A percentile compares a stretch with the other conserved stretches of the same genome.
Evolutionary conservation across 2,329 filamentous ascomycete species (phyloP).

Genomic region (Apiospora sp.): DNA sequence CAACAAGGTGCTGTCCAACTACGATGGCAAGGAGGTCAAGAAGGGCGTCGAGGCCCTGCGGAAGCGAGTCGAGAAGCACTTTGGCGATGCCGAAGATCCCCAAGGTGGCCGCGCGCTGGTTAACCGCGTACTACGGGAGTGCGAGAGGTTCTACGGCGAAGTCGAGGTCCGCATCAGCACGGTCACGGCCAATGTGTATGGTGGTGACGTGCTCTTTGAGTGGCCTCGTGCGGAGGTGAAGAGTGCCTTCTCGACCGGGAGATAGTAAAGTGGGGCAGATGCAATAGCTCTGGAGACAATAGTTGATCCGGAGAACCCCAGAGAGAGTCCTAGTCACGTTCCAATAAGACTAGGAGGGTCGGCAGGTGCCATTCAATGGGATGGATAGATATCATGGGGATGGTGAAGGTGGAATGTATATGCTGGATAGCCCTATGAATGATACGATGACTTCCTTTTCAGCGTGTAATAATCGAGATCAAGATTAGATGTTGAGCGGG

Average conservation of each 20-base stretch:
- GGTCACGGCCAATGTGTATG: conserved; percentile 69
- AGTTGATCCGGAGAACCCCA: too few species aligned
- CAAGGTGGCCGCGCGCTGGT: conserved; percentile 61
- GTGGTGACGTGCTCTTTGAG: conserved; percentile 70
- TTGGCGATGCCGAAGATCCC: conserved; percentile 79
- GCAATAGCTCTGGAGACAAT: not conserved
- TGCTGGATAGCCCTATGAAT: conserved; percentile 16
- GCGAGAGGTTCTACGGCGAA: conserved; percentile 68
- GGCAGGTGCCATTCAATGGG: conserved; percentile 5
- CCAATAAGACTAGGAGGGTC: not conserved
- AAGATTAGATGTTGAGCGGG: conserved; percentile 12
- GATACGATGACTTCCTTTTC: conserved; percentile 12
- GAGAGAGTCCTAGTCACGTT: not conserved
- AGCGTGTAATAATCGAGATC: conserved; percentile 6
- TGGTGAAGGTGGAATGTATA: conserved; percentile 6
- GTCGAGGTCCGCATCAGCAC: conserved; percentile 68
- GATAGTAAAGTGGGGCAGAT: not conserved
- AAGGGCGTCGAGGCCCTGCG: conserved; percentile 90
- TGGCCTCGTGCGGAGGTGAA: conserved; percentile 72
- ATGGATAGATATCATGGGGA: not conserved
- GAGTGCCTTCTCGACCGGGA: conserved; percentile 55
- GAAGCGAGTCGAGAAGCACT: conserved; percentile 96
- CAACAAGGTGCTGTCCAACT: conserved; percentile 82
- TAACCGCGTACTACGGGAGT: conserved; percentile 64
- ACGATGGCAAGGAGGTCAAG: conserved; percentile 85